Evolutionary conservation across 1,284 basidiomycete genomes (phyloP), one percentile per base, ranked within the genome.

Genomic region (Phylloporus sp.): DNA sequence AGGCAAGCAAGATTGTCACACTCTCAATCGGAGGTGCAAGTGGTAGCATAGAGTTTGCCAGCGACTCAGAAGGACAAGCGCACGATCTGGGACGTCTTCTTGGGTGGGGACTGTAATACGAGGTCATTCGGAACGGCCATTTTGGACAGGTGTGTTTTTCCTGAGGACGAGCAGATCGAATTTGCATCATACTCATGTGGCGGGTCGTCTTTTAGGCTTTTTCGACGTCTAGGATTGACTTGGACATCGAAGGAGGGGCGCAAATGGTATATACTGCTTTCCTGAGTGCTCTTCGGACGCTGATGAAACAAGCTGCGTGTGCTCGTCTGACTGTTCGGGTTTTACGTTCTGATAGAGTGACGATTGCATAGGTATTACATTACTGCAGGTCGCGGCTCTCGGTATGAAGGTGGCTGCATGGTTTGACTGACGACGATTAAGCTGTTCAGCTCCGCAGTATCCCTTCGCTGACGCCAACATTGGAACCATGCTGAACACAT

Each of bases 81-180:
- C 89, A 88, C 64, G 1, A 81, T 91, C 56, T 91, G 89, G 89
- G 80, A 90, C 71, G 62, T 86, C 22, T 89, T 90, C 78, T 79
- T 91, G 22, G 89, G 86, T 17, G 89, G 74, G 28, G 65, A 29
- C 4, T 73, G 71, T 22, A 17, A 28, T 37, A 81, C 81, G 3
- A 78, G 89, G 60, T 89, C 89, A 0, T 90, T 90, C 67, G 88
- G 89, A 20, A 69, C 74, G 49, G 88, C 86, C 3, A 84, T 89
- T 12, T 79, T 91, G 18, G 89, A 91, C 66, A 89, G 88, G 86
- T 88, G 65, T 28, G 80, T 74, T 26, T 24, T 53, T 26, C 31
- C 50, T 12, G 46, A 37, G 34, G 34, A 37, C 34, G 8, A 15
- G 15, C 34, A 15, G 34, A 37, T 51, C 8, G 50, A 20, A n/a